These are phyloP conservation scores for Sporothrix globosa DNA, from an alignment of 2,329 filamentous ascomycete genomes.

Conservation along the genomic window DNA sequence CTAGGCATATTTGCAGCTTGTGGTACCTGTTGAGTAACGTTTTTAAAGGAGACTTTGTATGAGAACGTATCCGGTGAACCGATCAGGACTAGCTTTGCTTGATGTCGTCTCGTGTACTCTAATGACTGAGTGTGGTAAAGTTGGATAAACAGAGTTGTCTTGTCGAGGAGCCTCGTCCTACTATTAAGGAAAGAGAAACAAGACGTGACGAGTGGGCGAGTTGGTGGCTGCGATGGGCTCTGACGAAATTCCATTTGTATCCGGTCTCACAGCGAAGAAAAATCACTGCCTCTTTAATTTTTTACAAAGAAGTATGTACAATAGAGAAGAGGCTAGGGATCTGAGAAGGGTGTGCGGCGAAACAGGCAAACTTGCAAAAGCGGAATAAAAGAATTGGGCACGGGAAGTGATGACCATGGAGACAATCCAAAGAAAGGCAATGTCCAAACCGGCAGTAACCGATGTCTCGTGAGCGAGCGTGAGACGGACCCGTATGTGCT, in stretches of 20 bases:
- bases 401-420: not conserved
- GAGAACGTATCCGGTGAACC: not conserved
- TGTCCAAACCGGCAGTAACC: slow-evolving; percentile 4
- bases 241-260: not conserved
- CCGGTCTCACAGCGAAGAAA: not conserved
- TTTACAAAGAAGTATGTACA: not conserved
- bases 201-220: not conserved
- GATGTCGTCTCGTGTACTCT: not conserved
- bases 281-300: not conserved
- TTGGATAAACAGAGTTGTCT: not conserved
- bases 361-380: not conserved
- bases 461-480: not conserved
- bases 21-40: not conserved
- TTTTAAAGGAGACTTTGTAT: not conserved
- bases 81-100: not conserved
- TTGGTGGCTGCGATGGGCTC: slow-evolving; percentile 4
- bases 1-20: slow-evolving; percentile 29
- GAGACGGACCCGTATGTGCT: not conserved
- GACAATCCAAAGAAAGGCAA: slow-evolving; percentile 1
- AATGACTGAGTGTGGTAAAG: not conserved
- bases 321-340: not conserved
- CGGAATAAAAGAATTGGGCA: slow-evolving; percentile 9
- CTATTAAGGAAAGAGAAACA: not conserved
- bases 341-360: not conserved
- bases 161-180: not conserved